Evolutionary conservation across 2,329 filamentous ascomycete species (phyloP), one percentile per base, ranked within the genome.

Genomic region (Massarina eburnea): DNA sequence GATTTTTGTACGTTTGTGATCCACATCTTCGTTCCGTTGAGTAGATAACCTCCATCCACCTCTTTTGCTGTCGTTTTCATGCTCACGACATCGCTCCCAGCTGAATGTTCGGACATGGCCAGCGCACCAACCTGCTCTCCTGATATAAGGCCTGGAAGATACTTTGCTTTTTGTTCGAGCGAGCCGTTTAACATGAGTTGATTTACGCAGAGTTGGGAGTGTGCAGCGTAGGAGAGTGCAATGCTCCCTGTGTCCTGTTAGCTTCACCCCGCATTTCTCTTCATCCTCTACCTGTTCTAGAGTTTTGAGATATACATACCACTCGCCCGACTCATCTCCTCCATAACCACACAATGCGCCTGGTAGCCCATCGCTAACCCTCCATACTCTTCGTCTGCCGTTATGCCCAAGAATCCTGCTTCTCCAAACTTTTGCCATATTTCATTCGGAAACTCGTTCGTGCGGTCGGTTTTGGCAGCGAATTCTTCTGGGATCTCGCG

Each of bases 21-120:
- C 92, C 92, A 99, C 92, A 97, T 96, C 79, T 99, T 96, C 49
- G 86, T 89, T 24, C 91, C 92, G 63, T 91, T 90, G 44, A 99
- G 76, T 17, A 91, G 52, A 70, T 88, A 96, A 21, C 92, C 92
- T 27, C 91, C 91, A 60, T 94, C 88, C 9, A 89, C 88, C 53
- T 82, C 78, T 67, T 83, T 87, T 0, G 91, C 92, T 3, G 82
- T 86, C 35, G 86, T 95, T 68, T 91, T 89, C 92, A 97, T 97
- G 71, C 87, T 89, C 21, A 99, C 91, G 3, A 99, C 92, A 72
- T 99, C 92, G 57, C 86, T 91, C 12, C 92, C 92, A 1, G 92
- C 86, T 6, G 88, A 89, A 52, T 91, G 88, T 73, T 99, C 92
- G 20, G 86, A 91, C 94, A 99, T 99, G 44, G 92, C 92, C 63